Evolutionary conservation across 1,139 yeast species (phyloP), one percentile per base, ranked within the genome.

Genomic region (Pichia sp.): DNA sequence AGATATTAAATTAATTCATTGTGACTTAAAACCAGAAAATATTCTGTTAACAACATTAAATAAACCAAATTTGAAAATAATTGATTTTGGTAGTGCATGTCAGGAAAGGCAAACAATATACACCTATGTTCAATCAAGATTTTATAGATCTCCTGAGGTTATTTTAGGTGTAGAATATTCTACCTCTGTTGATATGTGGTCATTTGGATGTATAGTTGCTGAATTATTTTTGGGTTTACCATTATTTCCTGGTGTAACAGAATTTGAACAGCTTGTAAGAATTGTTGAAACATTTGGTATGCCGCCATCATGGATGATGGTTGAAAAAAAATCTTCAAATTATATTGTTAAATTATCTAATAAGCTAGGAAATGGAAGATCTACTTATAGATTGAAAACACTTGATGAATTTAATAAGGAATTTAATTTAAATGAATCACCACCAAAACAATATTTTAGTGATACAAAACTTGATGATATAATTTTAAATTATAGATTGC

Each of bases 121-220:
- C 67, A 87, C 97, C 0, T 94, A 94, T 65, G 89, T 94, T 53
- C 99, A 94, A 65, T 88, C 96, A 7, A 74, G 99, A 50, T 94
- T 92, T 64, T 94, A 94, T 66, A 75, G 99, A 53, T 87, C 96
- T 0, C 99, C 99, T 0, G 99, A 92, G 65, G 96, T 92, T 26
- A 79, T 92, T 4, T 68, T 92, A 33, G 98, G 99, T 0, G 72
- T 92, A 43, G 96, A 96, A 5, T 86, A 85, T 59, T 86, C 96
- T 0, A 82, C 95, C 27, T 82, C 96, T 7, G 92, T 92, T 50
- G 99, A 92, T 66, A 89, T 92, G 90, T 92, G 99, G 99, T 89
- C 97, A 2, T 71, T 92, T 42, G 99, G 98, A 2, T 92, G 99
- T 70, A 92, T 94, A 47, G 84, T 90, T 35, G 97, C 96, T 1